These are phyloP conservation scores for Cyanidioschyzon merolae DNA, from an alignment of 23 red algal species.

Conservation along the genomic window DNA sequence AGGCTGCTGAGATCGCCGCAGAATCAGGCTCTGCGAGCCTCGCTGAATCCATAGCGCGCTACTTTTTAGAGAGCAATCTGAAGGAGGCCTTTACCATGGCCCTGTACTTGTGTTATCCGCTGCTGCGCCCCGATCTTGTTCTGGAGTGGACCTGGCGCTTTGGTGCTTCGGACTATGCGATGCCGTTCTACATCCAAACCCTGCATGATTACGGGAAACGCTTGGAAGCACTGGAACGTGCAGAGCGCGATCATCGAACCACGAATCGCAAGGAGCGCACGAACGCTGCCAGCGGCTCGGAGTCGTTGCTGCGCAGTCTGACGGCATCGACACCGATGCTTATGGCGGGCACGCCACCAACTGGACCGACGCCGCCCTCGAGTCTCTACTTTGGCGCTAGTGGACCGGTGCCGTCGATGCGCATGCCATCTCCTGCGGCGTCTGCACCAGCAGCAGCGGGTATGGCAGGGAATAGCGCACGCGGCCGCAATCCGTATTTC, in stretches of 20 bases:
- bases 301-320: not conserved
- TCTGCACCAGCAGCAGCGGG: not conserved
- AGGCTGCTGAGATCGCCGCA: constrained; percentile 70
- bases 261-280: not conserved
- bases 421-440: not conserved
- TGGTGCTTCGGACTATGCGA: constrained; percentile 72
- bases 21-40: constrained; percentile 59
- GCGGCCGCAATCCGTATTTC: not conserved
- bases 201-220: constrained; percentile 69
- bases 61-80: constrained; percentile 68
- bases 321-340: not conserved
- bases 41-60: constrained; percentile 64
- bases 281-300: not conserved
- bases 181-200: constrained; percentile 98
- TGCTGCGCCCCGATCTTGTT: constrained; percentile 73
- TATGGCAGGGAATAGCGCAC: not conserved
- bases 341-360: not conserved
- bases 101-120: constrained; percentile 85
- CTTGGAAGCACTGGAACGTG: constrained; percentile 62
- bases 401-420: not conserved
- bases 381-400: not conserved
- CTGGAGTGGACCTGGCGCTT: constrained; percentile 79
- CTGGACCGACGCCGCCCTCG: not conserved
- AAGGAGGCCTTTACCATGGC: constrained; percentile 66
- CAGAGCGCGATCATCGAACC: not conserved